Percentiles rank a stretch among this genome's conserved stretches.
Conservation (phyloP, 768 basidiomycete species). For the Naganishia antarctica region DNA sequence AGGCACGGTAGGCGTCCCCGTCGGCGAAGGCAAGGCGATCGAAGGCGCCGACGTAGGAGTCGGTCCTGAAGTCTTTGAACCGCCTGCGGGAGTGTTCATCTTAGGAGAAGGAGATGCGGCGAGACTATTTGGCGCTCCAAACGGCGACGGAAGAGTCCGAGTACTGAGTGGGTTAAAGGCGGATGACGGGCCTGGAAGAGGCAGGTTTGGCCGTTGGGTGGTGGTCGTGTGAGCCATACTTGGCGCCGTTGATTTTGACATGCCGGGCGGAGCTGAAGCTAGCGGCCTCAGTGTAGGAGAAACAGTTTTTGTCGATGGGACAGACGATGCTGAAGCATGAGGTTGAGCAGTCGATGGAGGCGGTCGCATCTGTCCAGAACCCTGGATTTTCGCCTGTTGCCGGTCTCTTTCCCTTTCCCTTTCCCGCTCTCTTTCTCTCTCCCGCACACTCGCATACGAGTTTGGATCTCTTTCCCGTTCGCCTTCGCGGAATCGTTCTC, state of each 20-base stretch:
- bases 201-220: constrained; percentile 5
- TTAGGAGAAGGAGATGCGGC: not conserved
- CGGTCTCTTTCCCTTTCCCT: constrained; percentile 4
- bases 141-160: constrained; percentile 5
- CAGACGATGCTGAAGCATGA: no score
- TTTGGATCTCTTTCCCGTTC: not conserved
- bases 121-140: not conserved
- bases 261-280: no score
- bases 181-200: constrained; percentile 10
- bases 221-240: no score
- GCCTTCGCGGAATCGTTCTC: constrained; percentile 1
- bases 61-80: not conserved
- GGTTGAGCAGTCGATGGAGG: not conserved
- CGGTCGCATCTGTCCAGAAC: constrained; percentile 9
- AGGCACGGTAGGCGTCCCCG: not conserved
- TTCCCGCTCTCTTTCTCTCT: constrained; percentile 20
- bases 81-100: not conserved
- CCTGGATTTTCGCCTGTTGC: not conserved
- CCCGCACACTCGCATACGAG: constrained; percentile 4
- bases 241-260: no score
- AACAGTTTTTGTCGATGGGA: no score
- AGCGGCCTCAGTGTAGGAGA: no score
- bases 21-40: constrained; percentile 14
- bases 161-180: constrained; percentile 6
- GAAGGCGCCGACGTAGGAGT: not conserved